Evolutionary conservation across 148 eudicot genomes (phyloP).

Genomic region (Dianthus caryophyllus): DNA sequence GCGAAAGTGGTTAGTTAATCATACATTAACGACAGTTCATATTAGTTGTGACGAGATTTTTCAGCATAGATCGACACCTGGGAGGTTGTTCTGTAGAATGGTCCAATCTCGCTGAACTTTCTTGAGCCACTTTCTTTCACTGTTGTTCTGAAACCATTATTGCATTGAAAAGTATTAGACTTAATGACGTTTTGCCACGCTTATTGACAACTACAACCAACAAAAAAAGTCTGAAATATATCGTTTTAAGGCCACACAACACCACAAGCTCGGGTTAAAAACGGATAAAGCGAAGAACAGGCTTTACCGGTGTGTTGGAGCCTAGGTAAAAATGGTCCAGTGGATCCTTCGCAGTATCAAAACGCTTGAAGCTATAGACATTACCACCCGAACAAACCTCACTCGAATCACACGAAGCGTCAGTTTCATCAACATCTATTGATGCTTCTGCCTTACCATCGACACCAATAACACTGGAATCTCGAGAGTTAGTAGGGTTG

Average conservation of each 20-base stretch:
- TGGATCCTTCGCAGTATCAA: constrained; percentile 86
- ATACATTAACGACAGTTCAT: neutral
- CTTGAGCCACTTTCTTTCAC: constrained; percentile 89
- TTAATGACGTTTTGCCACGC: neutral
- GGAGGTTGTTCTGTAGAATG: constrained; percentile 89
- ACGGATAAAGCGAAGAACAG: neutral
- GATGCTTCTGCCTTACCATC: constrained; percentile 28
- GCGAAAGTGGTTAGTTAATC: constrained; percentile 2
- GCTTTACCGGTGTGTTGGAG: constrained; percentile 48
- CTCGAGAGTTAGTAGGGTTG: constrained; percentile 34
- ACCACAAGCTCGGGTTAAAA: neutral
- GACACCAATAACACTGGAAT: constrained; percentile 32
- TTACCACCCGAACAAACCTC: constrained; percentile 24
- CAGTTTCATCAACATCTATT: constrained; percentile 31
- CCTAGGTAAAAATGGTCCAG: constrained; percentile 68
- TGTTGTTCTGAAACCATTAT: constrained; percentile 44
- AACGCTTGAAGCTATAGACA: constrained; percentile 59
- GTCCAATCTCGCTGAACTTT: constrained; percentile 94
- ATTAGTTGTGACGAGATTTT: neutral
- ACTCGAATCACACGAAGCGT: constrained; percentile 35
- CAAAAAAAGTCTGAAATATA: neutral
- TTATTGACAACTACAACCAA: neutral
- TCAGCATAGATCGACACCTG: constrained; percentile 44
- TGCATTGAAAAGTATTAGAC: neutral
- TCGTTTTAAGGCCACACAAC: neutral